Conservation (phyloP, 371 early-diverging fungal genomes). For the Mortierella sp. region DNA sequence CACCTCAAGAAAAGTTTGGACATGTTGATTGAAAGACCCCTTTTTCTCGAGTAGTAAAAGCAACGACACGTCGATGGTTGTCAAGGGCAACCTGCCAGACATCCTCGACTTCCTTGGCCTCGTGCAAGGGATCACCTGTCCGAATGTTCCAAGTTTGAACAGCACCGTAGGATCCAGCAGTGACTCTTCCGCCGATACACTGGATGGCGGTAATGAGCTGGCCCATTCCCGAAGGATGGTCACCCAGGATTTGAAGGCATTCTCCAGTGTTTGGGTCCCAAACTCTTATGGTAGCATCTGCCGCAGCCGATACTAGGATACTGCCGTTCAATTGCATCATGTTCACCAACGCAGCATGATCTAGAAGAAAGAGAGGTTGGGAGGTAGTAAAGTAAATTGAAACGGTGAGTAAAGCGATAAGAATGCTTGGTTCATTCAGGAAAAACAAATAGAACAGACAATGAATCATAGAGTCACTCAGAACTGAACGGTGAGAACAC, state of each 20-base stretch:
- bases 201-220: conserved; percentile 93
- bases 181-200: conserved; percentile 84
- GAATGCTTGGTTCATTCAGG: no score
- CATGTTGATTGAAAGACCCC: background rate
- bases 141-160: conserved; percentile 92
- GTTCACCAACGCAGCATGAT: conserved; percentile 93
- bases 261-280: conserved; percentile 84
- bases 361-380: conserved; percentile 61
- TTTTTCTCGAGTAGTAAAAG: conserved; percentile 53
- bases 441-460: background rate
- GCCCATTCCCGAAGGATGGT: conserved; percentile 57
- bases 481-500: conserved; percentile 71
- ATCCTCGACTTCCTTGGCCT: conserved; percentile 64
- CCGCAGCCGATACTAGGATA: conserved; percentile 89
- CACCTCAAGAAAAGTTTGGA: background rate
- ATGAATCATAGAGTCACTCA: background rate
- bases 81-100: conserved; percentile 94
- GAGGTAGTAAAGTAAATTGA: no score
- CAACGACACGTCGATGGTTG: conserved; percentile 83
- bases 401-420: no score
- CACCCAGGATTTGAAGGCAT: conserved; percentile 69
- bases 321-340: conserved; percentile 83
- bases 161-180: conserved; percentile 89
- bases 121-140: conserved; percentile 78
- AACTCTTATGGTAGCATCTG: conserved; percentile 90